Evolutionary conservation across 441 rosid genomes (phyloP).

Genomic region (Pelargonium cotyledonis): DNA sequence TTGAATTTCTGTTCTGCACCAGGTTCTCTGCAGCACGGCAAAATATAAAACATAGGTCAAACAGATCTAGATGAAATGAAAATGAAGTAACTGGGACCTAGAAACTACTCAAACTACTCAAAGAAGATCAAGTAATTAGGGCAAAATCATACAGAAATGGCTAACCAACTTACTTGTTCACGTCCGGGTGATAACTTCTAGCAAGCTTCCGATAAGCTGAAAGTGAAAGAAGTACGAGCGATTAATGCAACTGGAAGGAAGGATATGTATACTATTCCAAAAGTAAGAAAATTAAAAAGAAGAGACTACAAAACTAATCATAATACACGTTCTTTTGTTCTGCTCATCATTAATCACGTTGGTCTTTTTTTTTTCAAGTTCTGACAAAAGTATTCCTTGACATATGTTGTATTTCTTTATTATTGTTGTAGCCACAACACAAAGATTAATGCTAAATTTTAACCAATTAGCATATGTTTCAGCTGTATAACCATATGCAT

Average conservation of each 20-base stretch:
- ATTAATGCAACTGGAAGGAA: background rate
- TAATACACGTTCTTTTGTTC: background rate
- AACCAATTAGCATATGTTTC: background rate
- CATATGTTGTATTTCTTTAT: background rate
- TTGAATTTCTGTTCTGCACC: conserved; percentile 91
- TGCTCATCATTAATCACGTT: background rate
- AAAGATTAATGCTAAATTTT: background rate
- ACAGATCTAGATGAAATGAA: conserved; percentile 3
- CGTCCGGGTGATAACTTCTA: conserved; percentile 90
- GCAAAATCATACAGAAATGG: background rate
- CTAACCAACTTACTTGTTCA: conserved; percentile 68
- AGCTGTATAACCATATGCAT: background rate
- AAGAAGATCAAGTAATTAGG: background rate
- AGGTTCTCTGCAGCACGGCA: conserved; percentile 49
- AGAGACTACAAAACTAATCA: background rate
- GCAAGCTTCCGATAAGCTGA: conserved; percentile 93
- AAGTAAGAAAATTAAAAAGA: background rate
- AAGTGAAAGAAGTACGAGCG: conserved; percentile 15
- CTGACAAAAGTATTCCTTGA: background rate
- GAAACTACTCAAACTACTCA: background rate
- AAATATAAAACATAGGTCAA: conserved; percentile 5
- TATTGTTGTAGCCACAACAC: background rate
- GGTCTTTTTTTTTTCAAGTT: background rate
- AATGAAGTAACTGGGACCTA: conserved; percentile 6
- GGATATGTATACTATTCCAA: background rate